Evolutionary conservation across 352 stramenopile species (phyloP).

Genomic region (Plasmopara halstedii): DNA sequence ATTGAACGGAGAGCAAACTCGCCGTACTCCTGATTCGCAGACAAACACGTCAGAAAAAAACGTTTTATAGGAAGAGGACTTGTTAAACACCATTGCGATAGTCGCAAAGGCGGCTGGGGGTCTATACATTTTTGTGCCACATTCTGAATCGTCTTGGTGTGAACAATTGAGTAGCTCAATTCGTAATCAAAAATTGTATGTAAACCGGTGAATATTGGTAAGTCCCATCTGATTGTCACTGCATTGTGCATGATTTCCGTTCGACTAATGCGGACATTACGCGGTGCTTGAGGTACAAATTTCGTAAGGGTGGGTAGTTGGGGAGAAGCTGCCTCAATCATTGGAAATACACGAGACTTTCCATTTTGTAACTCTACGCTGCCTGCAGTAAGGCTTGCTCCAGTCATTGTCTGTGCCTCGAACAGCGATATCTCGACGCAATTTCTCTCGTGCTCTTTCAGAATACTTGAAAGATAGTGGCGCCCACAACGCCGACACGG

Average conservation of each 20-base stretch:
- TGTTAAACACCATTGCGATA: constrained; percentile 53
- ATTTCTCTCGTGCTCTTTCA: constrained; percentile 23
- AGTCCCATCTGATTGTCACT: constrained; percentile 52
- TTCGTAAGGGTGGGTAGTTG: constrained; percentile 3
- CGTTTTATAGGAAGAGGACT: constrained; percentile 36
- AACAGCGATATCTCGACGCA: constrained; percentile 9
- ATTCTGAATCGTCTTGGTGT: constrained; percentile 8
- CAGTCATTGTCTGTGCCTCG: constrained; percentile 9
- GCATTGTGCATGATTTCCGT: constrained; percentile 32
- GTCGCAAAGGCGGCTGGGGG: constrained; percentile 12
- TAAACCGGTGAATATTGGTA: constrained; percentile 65
- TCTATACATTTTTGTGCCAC: constrained; percentile 13
- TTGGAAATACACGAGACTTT: background rate
- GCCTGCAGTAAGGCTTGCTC: constrained; percentile 5
- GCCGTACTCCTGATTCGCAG: constrained; percentile 39
- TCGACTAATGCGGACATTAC: constrained; percentile 35
- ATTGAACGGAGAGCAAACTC: constrained; percentile 40
- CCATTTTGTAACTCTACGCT: constrained; percentile 3
- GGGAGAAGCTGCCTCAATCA: background rate
- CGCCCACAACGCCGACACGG: constrained; percentile 28
- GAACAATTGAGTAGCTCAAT: constrained; percentile 29
- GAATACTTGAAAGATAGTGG: constrained; percentile 24
- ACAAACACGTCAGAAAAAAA: constrained; percentile 32
- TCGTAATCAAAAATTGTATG: constrained; percentile 62
- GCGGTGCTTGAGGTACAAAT: constrained; percentile 61